A percentile compares a stretch with the other conserved stretches of the same genome.
phyloP scores from a whole-genome alignment of 2,329 filamentous ascomycete species.

The Nectriaceae sp. region DNA sequence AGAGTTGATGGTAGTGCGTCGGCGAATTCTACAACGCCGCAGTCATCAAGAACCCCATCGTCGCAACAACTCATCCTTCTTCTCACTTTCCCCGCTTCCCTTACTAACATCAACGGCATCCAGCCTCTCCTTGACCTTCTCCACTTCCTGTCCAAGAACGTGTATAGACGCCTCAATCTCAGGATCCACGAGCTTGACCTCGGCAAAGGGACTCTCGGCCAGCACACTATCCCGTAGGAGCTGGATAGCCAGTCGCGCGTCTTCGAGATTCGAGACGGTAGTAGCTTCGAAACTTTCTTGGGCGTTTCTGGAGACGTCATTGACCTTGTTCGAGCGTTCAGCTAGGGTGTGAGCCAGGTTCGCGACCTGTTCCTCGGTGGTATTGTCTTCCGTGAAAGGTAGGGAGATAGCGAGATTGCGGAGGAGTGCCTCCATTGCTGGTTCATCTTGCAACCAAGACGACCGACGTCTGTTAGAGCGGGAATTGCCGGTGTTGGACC shows the following conservation, averaged over 20 bases:
- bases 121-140: slow-evolving; percentile 41
- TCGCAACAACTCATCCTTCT: slow-evolving; percentile 48
- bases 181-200: slow-evolving; percentile 53
- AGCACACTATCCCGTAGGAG: slow-evolving; percentile 53
- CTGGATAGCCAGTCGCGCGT: slow-evolving; percentile 50
- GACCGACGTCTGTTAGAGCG: slow-evolving; percentile 36
- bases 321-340: slow-evolving; percentile 45
- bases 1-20: no score
- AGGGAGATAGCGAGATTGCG: slow-evolving; percentile 47
- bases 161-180: slow-evolving; percentile 54
- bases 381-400: slow-evolving; percentile 33
- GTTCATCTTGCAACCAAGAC: slow-evolving; percentile 37
- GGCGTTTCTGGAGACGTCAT: slow-evolving; percentile 45
- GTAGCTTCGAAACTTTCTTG: slow-evolving; percentile 53
- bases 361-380: slow-evolving; percentile 26
- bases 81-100: slow-evolving; percentile 43
- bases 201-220: slow-evolving; percentile 51
- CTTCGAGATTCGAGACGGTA: slow-evolving; percentile 44
- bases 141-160: slow-evolving; percentile 48
- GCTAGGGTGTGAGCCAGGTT: slow-evolving; percentile 37
- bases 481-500: slow-evolving; percentile 27
- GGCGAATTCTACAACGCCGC: no score
- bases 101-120: slow-evolving; percentile 39
- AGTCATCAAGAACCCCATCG: slow-evolving; percentile 34
- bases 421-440: slow-evolving; percentile 50